phyloP scores from a whole-genome alignment of 345 rosid species.

The Dipteronia sinensis region DNA sequence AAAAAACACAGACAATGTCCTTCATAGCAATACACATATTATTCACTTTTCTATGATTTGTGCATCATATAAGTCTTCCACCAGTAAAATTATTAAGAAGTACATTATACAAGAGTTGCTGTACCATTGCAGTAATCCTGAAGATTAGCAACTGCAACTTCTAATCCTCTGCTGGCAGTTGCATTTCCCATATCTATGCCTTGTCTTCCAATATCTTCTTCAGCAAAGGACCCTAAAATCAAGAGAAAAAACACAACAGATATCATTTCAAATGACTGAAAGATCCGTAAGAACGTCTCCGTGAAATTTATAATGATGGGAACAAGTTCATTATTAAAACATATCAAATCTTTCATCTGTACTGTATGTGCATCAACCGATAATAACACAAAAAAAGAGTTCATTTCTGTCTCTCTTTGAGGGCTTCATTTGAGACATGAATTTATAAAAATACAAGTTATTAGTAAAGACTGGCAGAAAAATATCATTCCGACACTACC shows the following conservation, averaged over 20 bases:
- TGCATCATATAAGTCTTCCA: conserved; percentile 5
- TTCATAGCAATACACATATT: conserved; percentile 3
- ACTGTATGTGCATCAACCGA: not conserved
- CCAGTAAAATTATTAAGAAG: conserved; percentile 12
- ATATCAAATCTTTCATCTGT: not conserved
- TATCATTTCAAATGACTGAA: conserved; percentile 16
- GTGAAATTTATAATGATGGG: not conserved
- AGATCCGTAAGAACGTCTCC: conserved; percentile 13
- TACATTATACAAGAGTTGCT: conserved; percentile 18
- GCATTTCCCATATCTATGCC: conserved; percentile 79
- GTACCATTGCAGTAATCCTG: conserved; percentile 99
- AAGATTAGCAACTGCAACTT: conserved; percentile 98
- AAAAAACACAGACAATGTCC: not conserved
- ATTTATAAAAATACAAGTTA: not conserved
- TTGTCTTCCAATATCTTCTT: conserved; percentile 96
- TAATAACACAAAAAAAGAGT: not conserved
- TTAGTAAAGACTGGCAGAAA: not conserved
- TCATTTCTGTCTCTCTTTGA: not conserved
- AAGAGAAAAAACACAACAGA: conserved; percentile 24
- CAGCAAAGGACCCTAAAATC: conserved; percentile 91
- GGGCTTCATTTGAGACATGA: not conserved
- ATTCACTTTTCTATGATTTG: not conserved
- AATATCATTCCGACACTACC: not conserved
- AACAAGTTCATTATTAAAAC: conserved; percentile 8
- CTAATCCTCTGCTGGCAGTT: conserved; percentile 92